Percentiles rank a stretch among this genome's conserved stretches.
phyloP scores from a whole-genome alignment of 345 rosid genomes.

The Populus nigra region DNA sequence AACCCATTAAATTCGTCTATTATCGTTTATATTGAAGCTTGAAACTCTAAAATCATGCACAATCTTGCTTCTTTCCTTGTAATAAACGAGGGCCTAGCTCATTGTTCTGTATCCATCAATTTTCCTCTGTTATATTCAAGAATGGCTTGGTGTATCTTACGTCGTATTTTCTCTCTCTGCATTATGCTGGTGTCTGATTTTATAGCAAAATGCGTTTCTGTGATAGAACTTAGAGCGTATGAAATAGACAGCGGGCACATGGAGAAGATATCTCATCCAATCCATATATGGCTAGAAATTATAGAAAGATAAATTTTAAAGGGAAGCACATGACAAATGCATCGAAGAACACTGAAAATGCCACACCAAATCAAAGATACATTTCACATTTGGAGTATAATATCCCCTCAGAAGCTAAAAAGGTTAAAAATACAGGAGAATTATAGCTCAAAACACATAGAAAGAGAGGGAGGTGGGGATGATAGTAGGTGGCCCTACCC shows the following conservation, averaged over 20 bases:
- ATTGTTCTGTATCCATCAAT: too few species aligned
- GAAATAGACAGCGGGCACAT: slow-evolving; percentile 31
- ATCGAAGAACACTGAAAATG: slow-evolving; percentile 10
- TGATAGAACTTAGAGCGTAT: background rate
- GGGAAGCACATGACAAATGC: slow-evolving; percentile 9
- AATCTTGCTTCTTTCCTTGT: too few species aligned
- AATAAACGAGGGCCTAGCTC: too few species aligned
- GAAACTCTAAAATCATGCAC: too few species aligned
- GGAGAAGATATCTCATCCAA: slow-evolving; percentile 15
- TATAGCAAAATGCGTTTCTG: background rate
- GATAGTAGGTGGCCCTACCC: slow-evolving; percentile 16
- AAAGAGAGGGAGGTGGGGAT: background rate
- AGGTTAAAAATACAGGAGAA: slow-evolving; percentile 4
- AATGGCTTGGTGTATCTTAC: too few species aligned
- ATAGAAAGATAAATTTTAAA: background rate
- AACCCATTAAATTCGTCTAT: too few species aligned
- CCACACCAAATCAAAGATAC: slow-evolving; percentile 30
- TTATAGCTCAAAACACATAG: slow-evolving; percentile 7
- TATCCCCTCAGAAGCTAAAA: slow-evolving; percentile 19
- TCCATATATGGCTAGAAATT: background rate
- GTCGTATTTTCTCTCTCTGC: too few species aligned
- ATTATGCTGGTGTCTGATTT: too few species aligned
- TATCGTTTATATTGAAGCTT: too few species aligned
- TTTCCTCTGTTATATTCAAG: too few species aligned
- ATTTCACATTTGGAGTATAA: slow-evolving; percentile 5